Percentiles rank a stretch among this genome's conserved stretches.
These are phyloP conservation scores for Parafenestella ontariensis DNA, from an alignment of 2,329 filamentous ascomycete species.

Conservation along the genomic window DNA sequence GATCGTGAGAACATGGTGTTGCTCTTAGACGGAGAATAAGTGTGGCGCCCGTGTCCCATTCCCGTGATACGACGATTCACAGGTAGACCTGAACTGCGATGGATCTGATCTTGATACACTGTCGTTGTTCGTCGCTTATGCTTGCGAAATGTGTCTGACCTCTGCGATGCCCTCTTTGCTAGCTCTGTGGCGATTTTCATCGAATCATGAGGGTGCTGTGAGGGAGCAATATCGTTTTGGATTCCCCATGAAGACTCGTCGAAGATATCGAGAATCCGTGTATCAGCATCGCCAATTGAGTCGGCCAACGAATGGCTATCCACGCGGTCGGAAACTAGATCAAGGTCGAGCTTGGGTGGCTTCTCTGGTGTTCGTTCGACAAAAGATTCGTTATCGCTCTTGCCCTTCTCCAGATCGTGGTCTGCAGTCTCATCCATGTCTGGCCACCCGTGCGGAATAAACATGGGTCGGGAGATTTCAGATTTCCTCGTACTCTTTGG, in stretches of 20 bases:
- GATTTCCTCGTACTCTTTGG: slow-evolving; percentile 40
- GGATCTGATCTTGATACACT: slow-evolving; percentile 34
- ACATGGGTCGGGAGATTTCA: slow-evolving; percentile 53
- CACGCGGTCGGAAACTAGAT: slow-evolving; percentile 35
- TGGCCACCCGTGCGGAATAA: slow-evolving; percentile 36
- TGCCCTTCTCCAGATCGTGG: slow-evolving; percentile 50
- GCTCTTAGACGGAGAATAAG: slow-evolving; percentile 37
- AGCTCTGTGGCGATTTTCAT: slow-evolving; percentile 54
- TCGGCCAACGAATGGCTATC: slow-evolving; percentile 47
- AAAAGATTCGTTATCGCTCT: slow-evolving; percentile 23
- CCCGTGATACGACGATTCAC: slow-evolving; percentile 41
- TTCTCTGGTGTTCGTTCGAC: slow-evolving; percentile 35
- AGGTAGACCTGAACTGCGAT: slow-evolving; percentile 34
- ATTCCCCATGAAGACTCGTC: slow-evolving; percentile 51
- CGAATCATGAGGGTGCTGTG: slow-evolving; percentile 52
- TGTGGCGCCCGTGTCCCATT: slow-evolving; percentile 40
- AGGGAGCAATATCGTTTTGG: slow-evolving; percentile 37
- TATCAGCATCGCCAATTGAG: slow-evolving; percentile 50
- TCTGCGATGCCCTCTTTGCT: slow-evolving; percentile 43
- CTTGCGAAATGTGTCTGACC: slow-evolving; percentile 37
- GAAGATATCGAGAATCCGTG: slow-evolving; percentile 45
- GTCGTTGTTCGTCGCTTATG: slow-evolving; percentile 32
- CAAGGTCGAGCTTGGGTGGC: slow-evolving; percentile 50
- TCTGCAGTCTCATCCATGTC: slow-evolving; percentile 19
- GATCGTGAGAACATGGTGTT: slow-evolving; percentile 30